phyloP scores from a whole-genome alignment of 2,329 filamentous ascomycete species.

The Pseudonectria foliicola region DNA sequence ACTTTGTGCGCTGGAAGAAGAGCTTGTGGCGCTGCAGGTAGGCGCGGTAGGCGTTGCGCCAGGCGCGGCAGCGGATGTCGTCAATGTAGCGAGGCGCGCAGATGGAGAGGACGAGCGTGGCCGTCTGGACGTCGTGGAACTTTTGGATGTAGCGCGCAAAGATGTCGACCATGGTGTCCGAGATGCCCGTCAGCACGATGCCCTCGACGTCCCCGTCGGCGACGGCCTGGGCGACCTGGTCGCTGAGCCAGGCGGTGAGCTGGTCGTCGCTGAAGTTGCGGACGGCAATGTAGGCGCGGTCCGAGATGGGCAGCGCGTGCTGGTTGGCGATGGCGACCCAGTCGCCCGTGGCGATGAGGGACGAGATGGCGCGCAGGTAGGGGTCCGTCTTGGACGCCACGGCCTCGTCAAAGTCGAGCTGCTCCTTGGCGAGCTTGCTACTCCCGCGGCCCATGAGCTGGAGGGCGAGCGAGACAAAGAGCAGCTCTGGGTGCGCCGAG shows the following conservation, averaged over 20 bases:
- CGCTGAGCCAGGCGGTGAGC: slow-evolving; percentile 60
- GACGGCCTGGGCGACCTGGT: slow-evolving; percentile 55
- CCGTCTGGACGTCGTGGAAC: slow-evolving; percentile 72
- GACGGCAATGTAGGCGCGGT: slow-evolving; percentile 68
- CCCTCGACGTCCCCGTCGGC: slow-evolving; percentile 67
- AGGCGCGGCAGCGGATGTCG: slow-evolving; percentile 67
- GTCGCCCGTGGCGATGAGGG: slow-evolving; percentile 67
- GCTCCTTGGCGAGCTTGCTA: slow-evolving; percentile 36
- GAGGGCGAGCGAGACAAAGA: slow-evolving; percentile 62
- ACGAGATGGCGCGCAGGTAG: slow-evolving; percentile 72
- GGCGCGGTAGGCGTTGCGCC: slow-evolving; percentile 65
- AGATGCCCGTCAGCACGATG: slow-evolving; percentile 70
- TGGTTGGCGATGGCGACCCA: slow-evolving; percentile 71
- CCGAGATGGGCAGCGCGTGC: slow-evolving; percentile 63
- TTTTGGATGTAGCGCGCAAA: slow-evolving; percentile 69
- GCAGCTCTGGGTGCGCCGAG: slow-evolving; percentile 52
- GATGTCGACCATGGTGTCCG: slow-evolving; percentile 64
- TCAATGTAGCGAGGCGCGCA: slow-evolving; percentile 70
- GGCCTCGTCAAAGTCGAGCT: slow-evolving; percentile 52
- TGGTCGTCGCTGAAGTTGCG: slow-evolving; percentile 56
- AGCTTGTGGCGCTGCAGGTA: slow-evolving; percentile 66
- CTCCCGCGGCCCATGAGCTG: slow-evolving; percentile 52
- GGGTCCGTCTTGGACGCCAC: slow-evolving; percentile 63
- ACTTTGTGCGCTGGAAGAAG: slow-evolving; percentile 69
- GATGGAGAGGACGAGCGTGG: slow-evolving; percentile 66